Evolutionary conservation across 2,329 filamentous ascomycete species (phyloP).

Genomic region (Cladosporium sp.): DNA sequence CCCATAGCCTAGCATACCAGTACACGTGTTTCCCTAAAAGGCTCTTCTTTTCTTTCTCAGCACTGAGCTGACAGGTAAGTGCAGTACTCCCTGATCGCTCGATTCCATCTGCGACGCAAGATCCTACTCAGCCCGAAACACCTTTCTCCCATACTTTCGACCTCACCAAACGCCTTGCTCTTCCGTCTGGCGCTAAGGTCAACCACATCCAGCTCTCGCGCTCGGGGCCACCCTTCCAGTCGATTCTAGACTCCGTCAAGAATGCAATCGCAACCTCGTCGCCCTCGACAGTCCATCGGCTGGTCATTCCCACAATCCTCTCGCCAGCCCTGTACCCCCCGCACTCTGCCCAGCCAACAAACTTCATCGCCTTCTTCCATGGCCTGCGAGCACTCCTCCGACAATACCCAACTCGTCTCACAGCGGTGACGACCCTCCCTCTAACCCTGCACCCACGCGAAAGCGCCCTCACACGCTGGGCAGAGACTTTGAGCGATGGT

Average conservation of each 20-base stretch:
- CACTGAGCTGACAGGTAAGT: conserved; percentile 27
- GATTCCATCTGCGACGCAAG: conserved; percentile 17
- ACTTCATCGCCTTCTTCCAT: conserved; percentile 80
- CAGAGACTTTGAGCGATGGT: conserved; percentile 80
- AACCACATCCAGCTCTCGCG: conserved; percentile 59
- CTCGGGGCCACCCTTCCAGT: conserved; percentile 64
- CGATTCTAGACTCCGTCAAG: conserved; percentile 62
- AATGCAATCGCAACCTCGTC: conserved; percentile 58
- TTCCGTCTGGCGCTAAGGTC: conserved; percentile 43
- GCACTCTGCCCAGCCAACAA: conserved; percentile 65
- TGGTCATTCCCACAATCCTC: conserved; percentile 81
- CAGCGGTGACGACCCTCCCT: conserved; percentile 74
- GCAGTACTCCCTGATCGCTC: conserved; percentile 33
- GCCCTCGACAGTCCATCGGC: conserved; percentile 68
- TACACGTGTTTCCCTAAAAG: background rate
- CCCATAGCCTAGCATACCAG: conserved; percentile 1
- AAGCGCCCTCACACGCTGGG: conserved; percentile 77
- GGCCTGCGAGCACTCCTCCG: conserved; percentile 73
- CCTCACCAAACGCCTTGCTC: conserved; percentile 50
- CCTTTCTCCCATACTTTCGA: conserved; percentile 56
- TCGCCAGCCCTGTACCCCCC: conserved; percentile 82
- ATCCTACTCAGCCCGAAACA: conserved; percentile 12
- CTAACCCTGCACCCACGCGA: conserved; percentile 75
- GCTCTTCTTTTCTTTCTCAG: conserved; percentile 7
- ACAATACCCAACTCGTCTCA: conserved; percentile 63